Base-by-base conservation (phyloP, 768 basidiomycete genomes). In the Lentinula aciculospora region DNA sequence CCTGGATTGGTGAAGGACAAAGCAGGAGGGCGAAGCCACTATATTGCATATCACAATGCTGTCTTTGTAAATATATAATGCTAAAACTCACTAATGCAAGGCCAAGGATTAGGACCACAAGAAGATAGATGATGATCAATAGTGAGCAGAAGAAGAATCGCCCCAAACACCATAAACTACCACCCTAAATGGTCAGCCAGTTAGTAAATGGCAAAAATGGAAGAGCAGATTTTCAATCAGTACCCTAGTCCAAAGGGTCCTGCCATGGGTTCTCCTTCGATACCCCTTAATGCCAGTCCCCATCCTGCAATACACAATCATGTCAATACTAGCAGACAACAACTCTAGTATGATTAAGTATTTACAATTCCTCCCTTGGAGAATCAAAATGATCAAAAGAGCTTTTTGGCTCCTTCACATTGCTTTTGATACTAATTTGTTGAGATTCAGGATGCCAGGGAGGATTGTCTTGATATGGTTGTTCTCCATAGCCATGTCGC, bases 121-220 rank as follows among this genome's bases (percentile, higher is more conserved):
- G 8, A 28, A 49, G 25, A 19, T 49, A 49, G 15, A 49, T 31
- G 17, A 31, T 49, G 15, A 49, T 2, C 2, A 49, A n/a, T 29
- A 49, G 4, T 49, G 47, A 49, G 28, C 47, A 49, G 29, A 49
- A 49, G 29, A 49, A 49, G 47, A 28, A 49, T 28, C 47, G 47
- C 17, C 47, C 47, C 25, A 49, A 49, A 19, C 27, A 29, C 9
- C 17, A 49, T 28, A 49, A 29, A 10, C 47, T 28, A 8, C 47
- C 47, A 13, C 47, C 47, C 47, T 49, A 15, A 31, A 49, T 13
- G 9, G 15, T 31, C 45, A 27, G 21, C 3, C 45, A 46, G 7
- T 17, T 28, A 7, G 7, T 44, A 36, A 36, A 36, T 21, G 23
- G 21, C 8, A 13, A 13, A 49, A 19, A n/a, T 49, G 4, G 8